Evolutionary conservation across 768 basidiomycete species (phyloP).

Genomic region (Termitomyces sp.): DNA sequence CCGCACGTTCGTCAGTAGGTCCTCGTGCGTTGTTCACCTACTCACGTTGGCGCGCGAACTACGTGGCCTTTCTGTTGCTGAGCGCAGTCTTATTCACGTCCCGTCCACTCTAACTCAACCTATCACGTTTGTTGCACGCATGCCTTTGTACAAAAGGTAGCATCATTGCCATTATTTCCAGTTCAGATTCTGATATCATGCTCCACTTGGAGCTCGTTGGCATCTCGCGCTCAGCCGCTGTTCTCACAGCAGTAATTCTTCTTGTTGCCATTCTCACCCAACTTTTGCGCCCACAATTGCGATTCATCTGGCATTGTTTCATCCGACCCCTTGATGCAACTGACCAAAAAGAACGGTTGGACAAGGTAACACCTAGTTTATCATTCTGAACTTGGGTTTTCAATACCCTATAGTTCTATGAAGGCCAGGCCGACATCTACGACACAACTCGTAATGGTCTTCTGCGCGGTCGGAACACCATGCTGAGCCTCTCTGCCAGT

Average conservation of each 20-base stretch:
- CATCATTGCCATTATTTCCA: not conserved
- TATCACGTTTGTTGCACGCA: constrained; percentile 12
- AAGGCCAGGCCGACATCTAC: constrained; percentile 66
- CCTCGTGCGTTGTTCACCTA: constrained; percentile 6
- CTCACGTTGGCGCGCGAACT: not conserved
- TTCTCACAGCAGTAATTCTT: constrained; percentile 4
- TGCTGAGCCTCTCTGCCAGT: constrained; percentile 61
- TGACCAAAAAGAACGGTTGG: constrained; percentile 38
- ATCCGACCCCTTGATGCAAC: constrained; percentile 32
- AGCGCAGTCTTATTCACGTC: not conserved
- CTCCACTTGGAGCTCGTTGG: not conserved
- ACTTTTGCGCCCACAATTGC: constrained; percentile 31
- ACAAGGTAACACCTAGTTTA: constrained; percentile 26
- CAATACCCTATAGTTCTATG: constrained; percentile 42
- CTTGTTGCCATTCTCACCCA: constrained; percentile 10
- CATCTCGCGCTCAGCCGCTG: constrained; percentile 4
- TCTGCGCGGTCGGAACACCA: constrained; percentile 64
- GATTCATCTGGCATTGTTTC: constrained; percentile 48
- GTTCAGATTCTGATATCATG: not conserved
- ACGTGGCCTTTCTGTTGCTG: not conserved
- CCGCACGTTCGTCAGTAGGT: constrained; percentile 12
- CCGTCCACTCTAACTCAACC: not conserved
- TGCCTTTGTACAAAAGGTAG: constrained; percentile 8
- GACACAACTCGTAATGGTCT: constrained; percentile 58
- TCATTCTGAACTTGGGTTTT: not conserved